Base-by-base conservation (phyloP, 345 rosid species). In the Anastatica hierochuntica region DNA sequence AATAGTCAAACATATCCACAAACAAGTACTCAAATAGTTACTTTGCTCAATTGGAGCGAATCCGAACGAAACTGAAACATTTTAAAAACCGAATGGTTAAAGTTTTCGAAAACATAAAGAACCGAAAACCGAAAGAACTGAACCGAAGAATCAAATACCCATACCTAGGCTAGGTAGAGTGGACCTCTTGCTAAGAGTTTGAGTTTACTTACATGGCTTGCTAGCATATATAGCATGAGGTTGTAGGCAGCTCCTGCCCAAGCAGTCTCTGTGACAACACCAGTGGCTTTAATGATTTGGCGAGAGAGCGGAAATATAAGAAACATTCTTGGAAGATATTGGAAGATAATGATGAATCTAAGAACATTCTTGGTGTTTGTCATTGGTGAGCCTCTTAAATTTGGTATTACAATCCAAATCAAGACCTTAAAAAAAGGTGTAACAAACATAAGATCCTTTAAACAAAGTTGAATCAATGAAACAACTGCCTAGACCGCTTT, bases 161-260 rank as follows among this genome's bases (percentile, higher is more conserved):
- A n/a, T n/a, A n/a, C n/a, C n/a, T n/a, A n/a, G n/a, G n/a, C n/a
- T n/a, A n/a, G n/a, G n/a, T 27, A 53, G 15, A 13, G 11, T 34
- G 20, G 27, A 31, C 20, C 1, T 3, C 35, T 18, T 46, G 26
- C 41, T 45, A 46, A 15, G 42, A 12, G 6, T 16, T n/a, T 38
- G 42, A 54, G 49, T 3, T 3, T 2, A 43, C 90, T 86, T 67
- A 90, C 98, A 75, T 90, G 98, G 81, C 98, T 84, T 71, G 98
- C 98, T 57, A 90, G 75, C 85, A 90, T 90, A 77, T 71, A 90
- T 14, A 87, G 80, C 68, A 90, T 78, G 10, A 90, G 85, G 74
- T 90, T 87, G 52, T 87, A 87, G 10, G 92, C 96, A 14, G 96
- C 98, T 19, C 96, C 96, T 0, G 95, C 98, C 96, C 96, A 84